Percentiles rank a stretch among this genome's conserved stretches.
phyloP scores from a whole-genome alignment of 139 green algal genomes.

The Picochlorum sp. region DNA sequence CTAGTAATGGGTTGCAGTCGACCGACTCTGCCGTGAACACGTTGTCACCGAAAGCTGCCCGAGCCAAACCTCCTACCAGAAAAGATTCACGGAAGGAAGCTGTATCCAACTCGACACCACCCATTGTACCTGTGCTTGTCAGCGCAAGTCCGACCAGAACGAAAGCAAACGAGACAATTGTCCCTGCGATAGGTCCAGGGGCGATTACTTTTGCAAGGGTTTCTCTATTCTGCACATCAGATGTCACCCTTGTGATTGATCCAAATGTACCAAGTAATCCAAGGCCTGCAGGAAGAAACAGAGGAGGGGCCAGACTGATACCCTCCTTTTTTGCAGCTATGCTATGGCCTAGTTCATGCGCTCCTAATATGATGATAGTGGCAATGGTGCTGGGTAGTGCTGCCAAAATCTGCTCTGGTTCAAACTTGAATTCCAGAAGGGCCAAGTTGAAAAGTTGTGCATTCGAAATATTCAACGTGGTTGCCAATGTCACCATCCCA shows the following conservation, averaged over 20 bases:
- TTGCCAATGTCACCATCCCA: constrained; percentile 41
- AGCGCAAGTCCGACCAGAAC: constrained; percentile 50
- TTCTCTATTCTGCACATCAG: constrained; percentile 29
- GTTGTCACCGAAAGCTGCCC: constrained; percentile 24
- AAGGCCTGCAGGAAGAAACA: constrained; percentile 67
- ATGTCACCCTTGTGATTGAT: constrained; percentile 65
- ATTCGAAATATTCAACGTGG: constrained; percentile 49
- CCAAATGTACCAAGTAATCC: constrained; percentile 71
- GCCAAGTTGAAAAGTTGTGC: constrained; percentile 45
- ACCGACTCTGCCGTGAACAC: constrained; percentile 26
- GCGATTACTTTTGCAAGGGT: constrained; percentile 39
- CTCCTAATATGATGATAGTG: constrained; percentile 31
- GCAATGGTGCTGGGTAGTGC: constrained; percentile 40
- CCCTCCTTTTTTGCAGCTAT: constrained; percentile 41
- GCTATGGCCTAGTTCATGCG: constrained; percentile 57
- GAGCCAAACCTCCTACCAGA: constrained; percentile 31
- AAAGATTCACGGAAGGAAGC: constrained; percentile 51
- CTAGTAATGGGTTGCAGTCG: constrained; percentile 43
- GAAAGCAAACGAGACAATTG: constrained; percentile 25
- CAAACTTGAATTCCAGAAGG: constrained; percentile 18
- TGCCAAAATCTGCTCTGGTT: constrained; percentile 17
- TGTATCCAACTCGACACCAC: constrained; percentile 48
- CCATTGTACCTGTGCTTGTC: constrained; percentile 24
- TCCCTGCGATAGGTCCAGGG: constrained; percentile 44
- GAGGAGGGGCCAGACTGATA: constrained; percentile 60